These are phyloP conservation scores for Solanum virginianum DNA, from an alignment of 257 asterid species.

Conservation along the genomic window DNA sequence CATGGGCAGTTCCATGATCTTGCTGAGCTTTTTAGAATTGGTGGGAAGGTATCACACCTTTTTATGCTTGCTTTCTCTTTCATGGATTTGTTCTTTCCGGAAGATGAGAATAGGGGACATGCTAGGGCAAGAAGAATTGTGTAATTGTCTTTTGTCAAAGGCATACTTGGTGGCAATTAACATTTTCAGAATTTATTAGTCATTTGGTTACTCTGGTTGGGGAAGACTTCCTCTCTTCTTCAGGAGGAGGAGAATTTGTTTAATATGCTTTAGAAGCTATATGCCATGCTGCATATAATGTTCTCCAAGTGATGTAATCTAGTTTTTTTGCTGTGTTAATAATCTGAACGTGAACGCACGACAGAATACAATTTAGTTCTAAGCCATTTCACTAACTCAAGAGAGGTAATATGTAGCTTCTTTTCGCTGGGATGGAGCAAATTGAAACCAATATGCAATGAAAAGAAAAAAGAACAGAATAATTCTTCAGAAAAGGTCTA, in stretches of 20 bases:
- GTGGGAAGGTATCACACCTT: conserved; percentile 32
- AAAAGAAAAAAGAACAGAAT: not conserved
- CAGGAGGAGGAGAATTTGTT: not conserved
- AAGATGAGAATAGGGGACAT: not conserved
- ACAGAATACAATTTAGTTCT: not conserved
- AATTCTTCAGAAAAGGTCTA: not conserved
- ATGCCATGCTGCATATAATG: not conserved
- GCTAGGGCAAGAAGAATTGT: not conserved
- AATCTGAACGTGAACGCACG: not conserved
- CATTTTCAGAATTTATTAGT: not conserved
- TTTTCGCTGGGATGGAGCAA: not conserved
- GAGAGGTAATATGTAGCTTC: not conserved
- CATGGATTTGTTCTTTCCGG: not conserved
- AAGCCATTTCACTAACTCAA: not conserved
- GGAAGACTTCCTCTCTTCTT: not conserved
- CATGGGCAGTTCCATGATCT: conserved; percentile 55
- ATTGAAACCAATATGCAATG: not conserved
- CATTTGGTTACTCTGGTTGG: not conserved
- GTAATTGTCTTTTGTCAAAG: not conserved
- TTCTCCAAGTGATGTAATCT: not conserved
- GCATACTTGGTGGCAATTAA: not conserved
- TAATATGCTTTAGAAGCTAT: not conserved
- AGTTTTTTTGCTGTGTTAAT: not conserved
- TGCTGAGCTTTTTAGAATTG: conserved; percentile 21
- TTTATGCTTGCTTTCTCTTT: not conserved